These are phyloP conservation scores for Rhizophora apiculata DNA, from an alignment of 345 rosid genomes.

Conservation along the genomic window DNA sequence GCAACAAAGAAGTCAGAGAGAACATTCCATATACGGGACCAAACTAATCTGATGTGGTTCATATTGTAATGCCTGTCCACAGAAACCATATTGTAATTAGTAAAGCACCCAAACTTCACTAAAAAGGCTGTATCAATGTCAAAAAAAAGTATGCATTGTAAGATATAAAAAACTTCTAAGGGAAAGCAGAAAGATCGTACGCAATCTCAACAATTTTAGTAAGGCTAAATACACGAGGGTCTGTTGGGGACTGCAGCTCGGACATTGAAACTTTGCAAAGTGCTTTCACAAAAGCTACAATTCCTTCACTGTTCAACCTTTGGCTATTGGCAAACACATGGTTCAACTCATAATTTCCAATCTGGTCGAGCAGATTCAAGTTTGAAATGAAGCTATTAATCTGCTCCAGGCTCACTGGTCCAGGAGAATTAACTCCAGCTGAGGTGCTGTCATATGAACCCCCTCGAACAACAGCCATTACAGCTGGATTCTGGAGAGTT, in stretches of 20 bases:
- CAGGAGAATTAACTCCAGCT: conserved; percentile 57
- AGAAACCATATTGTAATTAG: conserved; percentile 8
- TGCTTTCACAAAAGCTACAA: conserved; percentile 90
- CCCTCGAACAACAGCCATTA: conserved; percentile 97
- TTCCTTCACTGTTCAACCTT: conserved; percentile 86
- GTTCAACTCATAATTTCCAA: conserved; percentile 85
- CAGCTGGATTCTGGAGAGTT: conserved; percentile 82
- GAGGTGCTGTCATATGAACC: conserved; percentile 87
- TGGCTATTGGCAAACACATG: conserved; percentile 96
- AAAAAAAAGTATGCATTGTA: not conserved
- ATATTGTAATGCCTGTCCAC: conserved; percentile 90
- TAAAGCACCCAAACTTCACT: not conserved
- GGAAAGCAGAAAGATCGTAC: conserved; percentile 47
- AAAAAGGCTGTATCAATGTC: not conserved
- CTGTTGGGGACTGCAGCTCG: conserved; percentile 96
- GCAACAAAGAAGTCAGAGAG: conserved; percentile 93
- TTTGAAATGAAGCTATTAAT: conserved; percentile 73
- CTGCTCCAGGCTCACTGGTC: conserved; percentile 73
- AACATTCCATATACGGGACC: conserved; percentile 96
- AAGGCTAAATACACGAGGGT: conserved; percentile 97
- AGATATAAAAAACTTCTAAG: not conserved
- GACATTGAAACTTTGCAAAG: conserved; percentile 91
- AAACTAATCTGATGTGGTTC: conserved; percentile 95
- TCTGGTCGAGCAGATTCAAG: conserved; percentile 96
- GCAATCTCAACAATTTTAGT: conserved; percentile 94